Evolutionary conservation across 805 yeast genomes (phyloP), one percentile per base, ranked within the genome.

Genomic region (Ogataea henricii): DNA sequence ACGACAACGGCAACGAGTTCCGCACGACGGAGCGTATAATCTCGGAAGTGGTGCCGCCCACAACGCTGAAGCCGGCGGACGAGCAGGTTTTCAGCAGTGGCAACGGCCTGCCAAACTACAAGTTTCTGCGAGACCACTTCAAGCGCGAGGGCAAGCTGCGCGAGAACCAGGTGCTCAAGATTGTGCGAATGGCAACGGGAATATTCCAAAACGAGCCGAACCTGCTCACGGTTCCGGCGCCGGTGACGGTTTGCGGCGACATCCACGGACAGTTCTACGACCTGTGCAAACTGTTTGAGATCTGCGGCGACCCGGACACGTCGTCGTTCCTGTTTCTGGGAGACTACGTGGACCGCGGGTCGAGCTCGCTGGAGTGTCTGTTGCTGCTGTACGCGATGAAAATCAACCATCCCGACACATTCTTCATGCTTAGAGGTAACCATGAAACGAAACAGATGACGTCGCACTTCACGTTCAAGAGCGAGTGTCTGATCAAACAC

Each of bases 201-300:
- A 64, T 83, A 6, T 73, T 94, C 47, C 64, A 76, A 12, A 63
- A 68, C 32, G 98, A 92, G 61, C 95, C 96, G 5, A 92, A 87
- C 58, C 63, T 92, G 57, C 70, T 92, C 43, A 76, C 76, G 16
- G 86, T 94, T 1, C 91, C 90, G 2, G 95, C 97, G 0, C 99
- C 98, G 0, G 88, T 92, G 2, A 91, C 96, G 0, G 90, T 92
- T 2, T 90, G 97, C 70, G 99, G 99, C 47, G 98, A 92, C 68
- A 78, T 91, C n/a, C 98, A 92, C 67, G 99, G 99, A 14, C 98
- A 92, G 66, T 89, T 80, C 65, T 91, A 79, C 65, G 99, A 92
- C 66, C 74, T 92, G 57, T 75, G 91, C 80, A 90, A 91, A 67
- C 71, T 92, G 37, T 88, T 92, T 62, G 97, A 92, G 64, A 92